These are phyloP conservation scores for Lactarius sp. DNA, from an alignment of 768 basidiomycete species.

Conservation along the genomic window DNA sequence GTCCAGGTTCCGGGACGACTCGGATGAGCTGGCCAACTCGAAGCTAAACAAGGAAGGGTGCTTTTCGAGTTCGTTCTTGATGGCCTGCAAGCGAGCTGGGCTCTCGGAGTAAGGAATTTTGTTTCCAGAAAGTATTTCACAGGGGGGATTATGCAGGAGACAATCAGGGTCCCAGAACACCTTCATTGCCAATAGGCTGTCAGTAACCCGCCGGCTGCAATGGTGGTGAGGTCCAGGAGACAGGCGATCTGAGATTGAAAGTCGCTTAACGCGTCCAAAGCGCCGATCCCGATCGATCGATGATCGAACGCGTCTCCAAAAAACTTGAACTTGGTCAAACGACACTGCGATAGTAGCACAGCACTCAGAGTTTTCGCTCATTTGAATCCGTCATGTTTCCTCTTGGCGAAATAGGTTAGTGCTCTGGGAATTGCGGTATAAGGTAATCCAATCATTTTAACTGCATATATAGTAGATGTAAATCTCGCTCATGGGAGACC, in stretches of 20 bases:
- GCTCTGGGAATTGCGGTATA: no score
- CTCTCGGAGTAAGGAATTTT: conserved; percentile 32
- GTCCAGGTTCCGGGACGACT: not conserved
- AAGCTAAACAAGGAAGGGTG: conserved; percentile 16
- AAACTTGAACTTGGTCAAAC: not conserved
- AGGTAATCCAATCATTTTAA: no score
- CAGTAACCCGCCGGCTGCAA: no score
- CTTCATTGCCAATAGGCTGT: conserved; percentile 22
- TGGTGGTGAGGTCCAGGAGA: not conserved
- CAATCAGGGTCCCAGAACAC: conserved; percentile 27
- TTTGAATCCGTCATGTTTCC: not conserved
- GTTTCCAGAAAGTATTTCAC: conserved; percentile 32
- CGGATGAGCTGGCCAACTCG: conserved; percentile 14
- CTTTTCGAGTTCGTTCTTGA: conserved; percentile 28
- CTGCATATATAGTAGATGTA: no score
- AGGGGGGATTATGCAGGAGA: conserved; percentile 31
- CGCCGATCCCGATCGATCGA: not conserved
- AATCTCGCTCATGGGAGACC: no score
- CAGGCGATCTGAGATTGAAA: not conserved
- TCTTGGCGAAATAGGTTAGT: no score
- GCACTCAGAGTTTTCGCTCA: not conserved
- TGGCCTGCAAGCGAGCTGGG: conserved; percentile 28
- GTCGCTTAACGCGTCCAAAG: not conserved
- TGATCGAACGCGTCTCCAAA: not conserved
- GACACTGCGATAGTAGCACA: not conserved